These are phyloP conservation scores for Chytriomyces hyalinus DNA, from an alignment of 192 early-diverging fungal genomes.

Conservation along the genomic window DNA sequence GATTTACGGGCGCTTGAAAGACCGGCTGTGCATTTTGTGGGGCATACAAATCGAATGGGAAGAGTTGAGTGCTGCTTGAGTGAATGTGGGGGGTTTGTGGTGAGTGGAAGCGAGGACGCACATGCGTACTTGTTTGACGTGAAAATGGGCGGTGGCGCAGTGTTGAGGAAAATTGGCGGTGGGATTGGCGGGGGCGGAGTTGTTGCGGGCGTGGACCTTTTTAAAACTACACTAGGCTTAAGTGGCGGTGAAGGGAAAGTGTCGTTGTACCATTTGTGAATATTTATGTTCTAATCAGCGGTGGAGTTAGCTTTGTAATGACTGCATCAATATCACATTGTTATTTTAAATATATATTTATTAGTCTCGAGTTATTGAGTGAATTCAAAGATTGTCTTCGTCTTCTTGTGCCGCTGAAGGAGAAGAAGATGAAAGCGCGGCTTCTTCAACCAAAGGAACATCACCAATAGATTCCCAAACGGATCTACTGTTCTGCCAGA, in stretches of 20 bases:
- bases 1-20: constrained; percentile 36
- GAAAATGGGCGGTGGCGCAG: constrained; percentile 27
- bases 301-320: neutral
- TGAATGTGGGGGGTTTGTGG: constrained; percentile 45
- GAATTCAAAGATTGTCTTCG: too few species aligned
- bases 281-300: neutral
- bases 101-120: constrained; percentile 48
- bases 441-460: neutral
- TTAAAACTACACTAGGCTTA: neutral
- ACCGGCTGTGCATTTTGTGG: constrained; percentile 40
- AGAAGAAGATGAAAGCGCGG: too few species aligned
- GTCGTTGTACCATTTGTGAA: neutral
- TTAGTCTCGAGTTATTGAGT: too few species aligned
- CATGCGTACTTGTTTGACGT: constrained; percentile 51
- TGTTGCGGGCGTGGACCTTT: constrained; percentile 35
- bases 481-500: neutral
- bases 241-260: neutral
- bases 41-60: constrained; percentile 43
- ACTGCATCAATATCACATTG: too few species aligned
- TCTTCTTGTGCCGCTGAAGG: too few species aligned
- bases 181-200: constrained; percentile 32
- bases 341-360: too few species aligned
- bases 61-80: constrained; percentile 39
- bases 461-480: neutral
- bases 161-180: constrained; percentile 1